Evolutionary conservation across 1,139 yeast species (phyloP), one percentile per base, ranked within the genome.

Genomic region (Blastobotrys elegans): DNA sequence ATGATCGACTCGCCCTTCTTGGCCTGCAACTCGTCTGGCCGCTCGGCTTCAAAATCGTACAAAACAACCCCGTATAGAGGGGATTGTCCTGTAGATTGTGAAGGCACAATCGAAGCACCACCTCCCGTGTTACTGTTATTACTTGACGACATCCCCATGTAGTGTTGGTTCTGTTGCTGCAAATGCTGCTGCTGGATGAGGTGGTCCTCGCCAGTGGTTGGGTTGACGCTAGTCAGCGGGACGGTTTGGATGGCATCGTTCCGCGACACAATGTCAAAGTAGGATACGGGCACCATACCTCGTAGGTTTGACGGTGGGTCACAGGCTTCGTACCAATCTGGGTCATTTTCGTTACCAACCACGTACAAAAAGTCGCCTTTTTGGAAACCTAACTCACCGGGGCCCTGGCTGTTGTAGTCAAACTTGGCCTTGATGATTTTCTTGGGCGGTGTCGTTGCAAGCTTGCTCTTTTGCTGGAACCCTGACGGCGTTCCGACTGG

Each of bases 311-410:
- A 77, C 51, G 86, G 79, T 13, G 97, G 97, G 64, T 90, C 90
- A 46, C 82, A 80, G 3, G 96, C 97, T 60, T 88, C 92, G 60
- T 80, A 87, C 92, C 95, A 88, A 43, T 85, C 87, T 41, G 75
- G 69, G 49, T 76, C 80, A 42, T 75, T 72, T 56, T 80, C 84
- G 51, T 77, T 78, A 43, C 77, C 75, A 20, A 82, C 71, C 5
- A 92, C 94, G 61, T 88, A 90, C 66, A 90, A 87, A 62, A 89
- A 89, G 62, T 90, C 97, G 27, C 97, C 97, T 58, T 82, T 80
- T 45, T 65, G 61, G 63, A 90, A 92, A 40, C 79, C 75, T 39
- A 92, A 73, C 63, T 90, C 97, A 26, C 88, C 90, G 0, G 89
- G 82, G 10, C 87, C 84, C 58, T 83, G 92, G 1, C 96, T 85